A percentile compares a stretch with the other conserved stretches of the same genome.
These are phyloP conservation scores for Populus davidiana DNA, from an alignment of 345 rosid genomes.

Conservation along the genomic window DNA sequence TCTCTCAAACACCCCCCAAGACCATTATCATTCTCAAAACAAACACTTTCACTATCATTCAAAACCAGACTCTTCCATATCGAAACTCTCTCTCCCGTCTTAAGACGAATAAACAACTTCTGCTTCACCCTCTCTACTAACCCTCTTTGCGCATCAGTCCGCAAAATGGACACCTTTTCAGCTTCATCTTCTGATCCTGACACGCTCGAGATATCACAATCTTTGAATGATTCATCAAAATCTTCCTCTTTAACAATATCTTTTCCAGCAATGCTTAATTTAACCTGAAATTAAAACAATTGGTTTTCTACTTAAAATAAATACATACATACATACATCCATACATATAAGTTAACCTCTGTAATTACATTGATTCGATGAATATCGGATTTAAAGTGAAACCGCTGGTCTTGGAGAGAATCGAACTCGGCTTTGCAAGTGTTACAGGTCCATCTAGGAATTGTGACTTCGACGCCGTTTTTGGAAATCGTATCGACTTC, in stretches of 20 bases:
- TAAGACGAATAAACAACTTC: conserved; percentile 64
- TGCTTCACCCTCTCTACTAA: conserved; percentile 35
- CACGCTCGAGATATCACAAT: conserved; percentile 81
- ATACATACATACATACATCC: not conserved
- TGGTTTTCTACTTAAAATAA: not conserved
- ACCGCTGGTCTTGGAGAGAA: conserved; percentile 82
- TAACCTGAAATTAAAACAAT: conserved; percentile 47
- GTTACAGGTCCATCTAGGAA: conserved; percentile 83
- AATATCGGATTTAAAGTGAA: conserved; percentile 83
- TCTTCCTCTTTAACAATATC: conserved; percentile 74
- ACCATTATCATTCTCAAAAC: conserved; percentile 35
- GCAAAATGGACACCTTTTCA: conserved; percentile 31
- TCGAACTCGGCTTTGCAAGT: conserved; percentile 78
- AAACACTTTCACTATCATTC: conserved; percentile 61
- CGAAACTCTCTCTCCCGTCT: conserved; percentile 65
- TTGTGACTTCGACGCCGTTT: conserved; percentile 19
- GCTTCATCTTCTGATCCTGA: conserved; percentile 97
- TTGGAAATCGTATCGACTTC: conserved; percentile 24
- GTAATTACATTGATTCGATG: conserved; percentile 77
- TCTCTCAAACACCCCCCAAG: conserved; percentile 29
- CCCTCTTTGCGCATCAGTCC: conserved; percentile 33
- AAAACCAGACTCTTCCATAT: conserved; percentile 68
- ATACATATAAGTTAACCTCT: not conserved
- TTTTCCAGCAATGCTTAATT: conserved; percentile 81
- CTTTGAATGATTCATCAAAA: conserved; percentile 72